A percentile compares a stretch with the other conserved stretches of the same genome.
Conservation (phyloP, 2,329 filamentous ascomycete species). For the Rhytidhysteron rufulum region DNA sequence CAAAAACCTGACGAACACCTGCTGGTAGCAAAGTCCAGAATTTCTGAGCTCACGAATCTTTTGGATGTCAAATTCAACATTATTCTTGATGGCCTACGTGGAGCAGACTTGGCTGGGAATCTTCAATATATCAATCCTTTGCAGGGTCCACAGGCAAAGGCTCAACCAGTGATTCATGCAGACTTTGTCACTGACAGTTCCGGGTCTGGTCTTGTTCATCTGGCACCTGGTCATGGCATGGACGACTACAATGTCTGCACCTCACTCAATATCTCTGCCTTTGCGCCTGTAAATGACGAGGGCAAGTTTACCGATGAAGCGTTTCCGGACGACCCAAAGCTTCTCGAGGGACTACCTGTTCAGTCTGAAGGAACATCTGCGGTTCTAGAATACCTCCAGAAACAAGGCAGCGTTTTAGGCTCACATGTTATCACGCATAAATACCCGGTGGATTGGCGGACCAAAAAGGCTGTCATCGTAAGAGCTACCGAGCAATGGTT, state of each 20-base stretch:
- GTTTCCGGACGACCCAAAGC: conserved; percentile 64
- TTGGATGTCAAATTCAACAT: conserved; percentile 40
- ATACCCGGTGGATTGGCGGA: conserved; percentile 97
- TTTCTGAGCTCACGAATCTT: conserved; percentile 50
- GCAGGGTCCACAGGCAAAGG: conserved; percentile 52
- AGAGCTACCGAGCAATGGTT: conserved; percentile 98
- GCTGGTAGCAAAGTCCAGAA: conserved; percentile 67
- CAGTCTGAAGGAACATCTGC: conserved; percentile 61
- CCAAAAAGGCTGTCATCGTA: conserved; percentile 86
- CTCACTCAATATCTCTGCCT: conserved; percentile 63
- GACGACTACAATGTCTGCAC: conserved; percentile 88
- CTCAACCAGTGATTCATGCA: conserved; percentile 73
- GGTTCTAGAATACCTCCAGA: conserved; percentile 65
- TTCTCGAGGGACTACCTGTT: conserved; percentile 69
- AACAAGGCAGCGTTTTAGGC: conserved; percentile 55
- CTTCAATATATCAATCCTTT: conserved; percentile 70
- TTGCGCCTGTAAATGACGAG: conserved; percentile 78
- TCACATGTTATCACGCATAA: conserved; percentile 78
- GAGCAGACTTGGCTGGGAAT: conserved; percentile 59
- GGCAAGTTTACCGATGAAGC: conserved; percentile 79
- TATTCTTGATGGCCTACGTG: conserved; percentile 56
- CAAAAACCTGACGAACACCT: conserved; percentile 51
- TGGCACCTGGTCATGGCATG: conserved; percentile 92
- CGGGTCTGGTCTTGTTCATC: conserved; percentile 92
- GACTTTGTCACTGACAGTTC: conserved; percentile 86